Base-by-base conservation (phyloP, 371 early-diverging fungal species). In the Apophysomyces trapeziformis region DNA sequence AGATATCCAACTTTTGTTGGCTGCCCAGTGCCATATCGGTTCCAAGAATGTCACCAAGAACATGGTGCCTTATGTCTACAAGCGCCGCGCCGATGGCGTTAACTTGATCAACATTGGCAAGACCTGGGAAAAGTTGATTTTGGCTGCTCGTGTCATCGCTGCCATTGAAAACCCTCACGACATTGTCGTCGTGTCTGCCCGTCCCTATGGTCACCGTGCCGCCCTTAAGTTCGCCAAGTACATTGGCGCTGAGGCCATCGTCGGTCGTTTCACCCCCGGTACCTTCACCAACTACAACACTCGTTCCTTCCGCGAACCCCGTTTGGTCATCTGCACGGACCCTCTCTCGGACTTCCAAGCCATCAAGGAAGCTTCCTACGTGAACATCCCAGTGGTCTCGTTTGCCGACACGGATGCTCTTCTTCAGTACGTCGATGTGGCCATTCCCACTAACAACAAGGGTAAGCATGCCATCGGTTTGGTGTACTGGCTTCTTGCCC, bases 251-350 rank as follows among this genome's bases (percentile, higher is more conserved):
- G 95, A 95, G 79, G 96, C 99, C 75, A 92, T 98, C 67, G 98
- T 98, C 63, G 99, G 99, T 82, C 94, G 99, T 72, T 99, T 99
- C 93, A 98, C 99, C 77, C 99, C 99, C 69, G 99, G 99, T 88
- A 98, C 96, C 82, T 99, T 99, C 88, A 99, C 99, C 78, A 99
- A 99, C 87, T 95, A 98, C 88, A 95, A 94, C 85, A 99, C 99
- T 73, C 97, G 96, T 74, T 87, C 95, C 66, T 97, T 99, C 92
- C 92, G 93, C 79, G 99, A 99, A 84, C 99, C 99, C 70, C 92
- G 98, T 64, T 78, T 99, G 68, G 91, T 99, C 78, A 89, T 99
- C 73, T 96, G 96, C 68, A 94, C 99, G 66, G 99, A 99, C 87
- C 98, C 99, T 71, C 92, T 91, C 75, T 90, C 96, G 66, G 99